phyloP scores from a whole-genome alignment of 2,329 filamentous ascomycete species.

The Acrocalymma vagum region DNA sequence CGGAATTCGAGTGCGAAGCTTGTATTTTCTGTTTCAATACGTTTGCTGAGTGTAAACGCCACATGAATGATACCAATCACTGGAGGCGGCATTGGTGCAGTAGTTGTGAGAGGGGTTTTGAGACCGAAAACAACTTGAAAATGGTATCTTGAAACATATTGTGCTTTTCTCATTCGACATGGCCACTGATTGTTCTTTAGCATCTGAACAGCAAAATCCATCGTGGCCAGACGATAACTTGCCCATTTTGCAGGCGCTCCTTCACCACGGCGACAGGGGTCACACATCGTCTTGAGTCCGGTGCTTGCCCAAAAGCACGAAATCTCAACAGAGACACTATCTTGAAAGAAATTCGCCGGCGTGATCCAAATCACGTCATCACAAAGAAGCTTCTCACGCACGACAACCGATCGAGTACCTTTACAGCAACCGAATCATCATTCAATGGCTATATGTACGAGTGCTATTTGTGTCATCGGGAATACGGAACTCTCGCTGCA shows the following conservation, averaged over 20 bases:
- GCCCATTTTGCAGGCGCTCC: constrained; percentile 62
- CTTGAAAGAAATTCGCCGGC: constrained; percentile 53
- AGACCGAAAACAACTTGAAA: constrained; percentile 25
- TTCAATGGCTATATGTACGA: constrained; percentile 59
- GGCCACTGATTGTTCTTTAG: constrained; percentile 29
- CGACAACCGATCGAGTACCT: constrained; percentile 13
- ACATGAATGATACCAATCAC: constrained; percentile 22
- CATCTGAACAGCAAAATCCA: constrained; percentile 65
- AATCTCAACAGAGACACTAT: constrained; percentile 59
- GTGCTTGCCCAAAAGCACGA: constrained; percentile 57
- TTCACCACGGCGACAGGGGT: constrained; percentile 64
- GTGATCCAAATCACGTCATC: constrained; percentile 59
- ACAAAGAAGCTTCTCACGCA: constrained; percentile 57
- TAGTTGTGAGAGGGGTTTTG: constrained; percentile 24
- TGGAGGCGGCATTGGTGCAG: constrained; percentile 20
- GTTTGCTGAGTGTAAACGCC: constrained; percentile 7
- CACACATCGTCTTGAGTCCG: constrained; percentile 64
- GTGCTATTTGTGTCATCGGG: constrained; percentile 63
- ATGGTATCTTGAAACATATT: constrained; percentile 16
- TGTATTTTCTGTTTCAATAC: constrained; percentile 14
- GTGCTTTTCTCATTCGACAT: not conserved
- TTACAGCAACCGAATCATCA: constrained; percentile 50
- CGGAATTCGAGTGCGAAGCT: constrained; percentile 19
- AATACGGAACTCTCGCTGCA: constrained; percentile 45
- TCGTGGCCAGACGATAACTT: constrained; percentile 53